phyloP scores from a whole-genome alignment of 768 basidiomycete genomes.

The Royoungia palumana region DNA sequence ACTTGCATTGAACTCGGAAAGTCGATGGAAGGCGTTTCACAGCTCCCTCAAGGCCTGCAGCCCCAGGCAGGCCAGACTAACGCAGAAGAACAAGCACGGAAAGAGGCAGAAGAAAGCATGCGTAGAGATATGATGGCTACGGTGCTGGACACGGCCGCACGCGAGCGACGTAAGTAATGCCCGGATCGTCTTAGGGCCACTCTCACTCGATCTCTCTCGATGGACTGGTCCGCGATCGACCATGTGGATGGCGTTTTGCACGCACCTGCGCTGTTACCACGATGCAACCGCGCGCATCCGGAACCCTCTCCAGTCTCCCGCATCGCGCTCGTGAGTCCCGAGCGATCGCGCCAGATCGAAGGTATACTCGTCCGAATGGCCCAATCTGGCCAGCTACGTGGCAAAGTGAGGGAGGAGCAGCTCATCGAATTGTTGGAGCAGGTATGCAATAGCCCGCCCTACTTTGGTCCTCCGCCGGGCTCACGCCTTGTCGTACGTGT shows the following conservation, averaged over 20 bases:
- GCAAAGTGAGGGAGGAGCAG: conserved; percentile 73
- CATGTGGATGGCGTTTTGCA: too few species aligned
- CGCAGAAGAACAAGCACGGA: conserved; percentile 53
- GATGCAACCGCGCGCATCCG: too few species aligned
- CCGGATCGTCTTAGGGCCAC: too few species aligned
- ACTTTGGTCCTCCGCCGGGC: neutral
- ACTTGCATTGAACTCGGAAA: neutral
- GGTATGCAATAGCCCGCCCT: conserved; percentile 36
- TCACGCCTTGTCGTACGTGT: conserved; percentile 3
- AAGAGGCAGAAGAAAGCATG: conserved; percentile 70
- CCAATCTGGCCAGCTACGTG: conserved; percentile 76
- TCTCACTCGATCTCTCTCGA: neutral
- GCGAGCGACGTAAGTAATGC: conserved; percentile 65
- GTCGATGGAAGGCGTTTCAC: conserved; percentile 24
- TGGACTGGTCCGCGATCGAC: too few species aligned
- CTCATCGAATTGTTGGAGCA: conserved; percentile 85
- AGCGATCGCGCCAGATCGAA: conserved; percentile 79
- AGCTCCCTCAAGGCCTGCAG: conserved; percentile 28
- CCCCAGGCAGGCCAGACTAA: conserved; percentile 41
- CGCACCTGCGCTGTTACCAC: too few species aligned
- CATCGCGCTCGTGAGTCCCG: conserved; percentile 82
- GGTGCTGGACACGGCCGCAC: conserved; percentile 70
- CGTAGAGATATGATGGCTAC: conserved; percentile 74
- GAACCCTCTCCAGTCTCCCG: conserved; percentile 59
- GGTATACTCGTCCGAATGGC: conserved; percentile 76